Percentiles rank a stretch among this genome's conserved stretches.
Conservation (phyloP, 768 basidiomycete species). For the Suillus discolor region DNA sequence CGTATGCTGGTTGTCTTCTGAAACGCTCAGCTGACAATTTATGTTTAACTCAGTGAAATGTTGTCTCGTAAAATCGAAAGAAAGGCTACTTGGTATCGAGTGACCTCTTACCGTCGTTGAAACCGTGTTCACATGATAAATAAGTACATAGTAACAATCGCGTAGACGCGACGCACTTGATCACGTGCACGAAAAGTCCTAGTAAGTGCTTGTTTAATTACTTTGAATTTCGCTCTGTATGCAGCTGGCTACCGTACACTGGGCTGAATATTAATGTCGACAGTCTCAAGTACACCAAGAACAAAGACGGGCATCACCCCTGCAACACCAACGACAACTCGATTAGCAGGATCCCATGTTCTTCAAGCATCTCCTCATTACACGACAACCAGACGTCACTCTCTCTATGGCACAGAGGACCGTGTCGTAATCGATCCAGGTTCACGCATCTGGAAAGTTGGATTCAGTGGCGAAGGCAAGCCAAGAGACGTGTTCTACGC, state of each 20-base stretch:
- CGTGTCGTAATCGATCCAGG: slow-evolving; percentile 95
- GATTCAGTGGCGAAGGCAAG: slow-evolving; percentile 93
- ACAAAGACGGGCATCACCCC: slow-evolving; percentile 18
- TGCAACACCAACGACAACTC: slow-evolving; percentile 60
- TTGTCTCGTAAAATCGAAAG: background rate
- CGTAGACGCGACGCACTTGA: background rate
- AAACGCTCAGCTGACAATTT: background rate
- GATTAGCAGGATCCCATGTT: slow-evolving; percentile 47
- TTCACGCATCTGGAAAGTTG: slow-evolving; percentile 93
- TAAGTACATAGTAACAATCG: no score
- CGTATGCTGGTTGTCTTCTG: background rate
- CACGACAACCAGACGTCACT: slow-evolving; percentile 83
- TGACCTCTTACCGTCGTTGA: background rate
- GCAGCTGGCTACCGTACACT: background rate
- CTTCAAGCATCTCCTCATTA: slow-evolving; percentile 83
- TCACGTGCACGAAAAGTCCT: background rate
- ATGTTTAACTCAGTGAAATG: no score
- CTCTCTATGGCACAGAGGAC: slow-evolving; percentile 96
- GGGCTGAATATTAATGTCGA: slow-evolving; percentile 30
- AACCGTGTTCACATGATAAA: no score
- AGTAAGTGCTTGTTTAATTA: background rate
- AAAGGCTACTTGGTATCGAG: background rate
- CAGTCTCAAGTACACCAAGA: slow-evolving; percentile 36
- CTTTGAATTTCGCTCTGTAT: background rate
- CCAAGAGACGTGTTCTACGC: slow-evolving; percentile 87